Percentiles rank a stretch among this genome's conserved stretches.
These are phyloP conservation scores for Remersonia thermophila DNA, from an alignment of 2,329 filamentous ascomycete genomes.

Conservation along the genomic window DNA sequence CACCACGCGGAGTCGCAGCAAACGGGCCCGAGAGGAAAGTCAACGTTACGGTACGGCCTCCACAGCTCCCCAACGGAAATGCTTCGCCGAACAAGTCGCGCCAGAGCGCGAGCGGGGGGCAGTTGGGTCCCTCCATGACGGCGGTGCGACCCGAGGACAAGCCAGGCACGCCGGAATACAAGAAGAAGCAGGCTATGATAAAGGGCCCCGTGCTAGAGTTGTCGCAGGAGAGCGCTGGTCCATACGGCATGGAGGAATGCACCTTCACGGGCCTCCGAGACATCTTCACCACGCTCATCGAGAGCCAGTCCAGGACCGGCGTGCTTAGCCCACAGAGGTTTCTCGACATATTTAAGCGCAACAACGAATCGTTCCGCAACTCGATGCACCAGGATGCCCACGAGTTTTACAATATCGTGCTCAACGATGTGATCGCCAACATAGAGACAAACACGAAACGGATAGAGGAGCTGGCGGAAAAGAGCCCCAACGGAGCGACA, in stretches of 20 bases:
- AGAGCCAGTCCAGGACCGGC: conserved; percentile 69
- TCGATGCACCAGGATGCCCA: conserved; percentile 98
- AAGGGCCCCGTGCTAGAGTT: conserved; percentile 80
- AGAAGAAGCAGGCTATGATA: conserved; percentile 89
- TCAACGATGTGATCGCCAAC: conserved; percentile 93
- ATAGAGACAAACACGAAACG: conserved; percentile 77
- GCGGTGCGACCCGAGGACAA: conserved; percentile 72
- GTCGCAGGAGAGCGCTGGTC: conserved; percentile 62
- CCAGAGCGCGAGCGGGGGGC: conserved; percentile 40
- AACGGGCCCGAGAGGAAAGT: conserved; percentile 45
- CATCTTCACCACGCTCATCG: conserved; percentile 83
- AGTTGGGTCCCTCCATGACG: conserved; percentile 40
- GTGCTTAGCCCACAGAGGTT: conserved; percentile 89
- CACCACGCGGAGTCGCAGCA: conserved; percentile 57
- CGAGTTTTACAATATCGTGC: conserved; percentile 84
- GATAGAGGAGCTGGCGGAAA: conserved; percentile 37
- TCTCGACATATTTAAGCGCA: conserved; percentile 80
- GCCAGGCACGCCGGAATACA: conserved; percentile 89
- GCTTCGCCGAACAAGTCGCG: conserved; percentile 31
- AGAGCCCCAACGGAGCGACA: conserved; percentile 27
- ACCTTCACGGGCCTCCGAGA: conserved; percentile 92
- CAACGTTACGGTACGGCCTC: conserved; percentile 48
- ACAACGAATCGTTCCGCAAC: conserved; percentile 95
- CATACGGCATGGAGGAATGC: conserved; percentile 88
- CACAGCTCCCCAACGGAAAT: conserved; percentile 35